These are phyloP conservation scores for Micromonas pusilla DNA, from an alignment of 139 green algal species.

Conservation along the genomic window DNA sequence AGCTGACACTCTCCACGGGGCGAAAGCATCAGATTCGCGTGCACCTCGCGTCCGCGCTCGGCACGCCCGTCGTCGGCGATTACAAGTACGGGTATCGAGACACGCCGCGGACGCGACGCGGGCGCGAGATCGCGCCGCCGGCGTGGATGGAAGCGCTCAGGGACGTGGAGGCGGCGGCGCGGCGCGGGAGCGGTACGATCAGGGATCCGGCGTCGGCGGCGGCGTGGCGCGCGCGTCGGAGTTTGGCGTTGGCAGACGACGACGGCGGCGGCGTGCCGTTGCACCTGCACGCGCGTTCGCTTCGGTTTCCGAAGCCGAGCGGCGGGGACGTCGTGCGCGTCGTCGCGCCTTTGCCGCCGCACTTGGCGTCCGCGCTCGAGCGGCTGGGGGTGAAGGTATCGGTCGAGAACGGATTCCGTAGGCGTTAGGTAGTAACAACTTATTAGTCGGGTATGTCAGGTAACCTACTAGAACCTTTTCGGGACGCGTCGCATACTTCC, in stretches of 20 bases:
- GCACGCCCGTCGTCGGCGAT: conserved; percentile 44
- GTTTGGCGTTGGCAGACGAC: neutral
- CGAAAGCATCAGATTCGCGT: conserved; percentile 50
- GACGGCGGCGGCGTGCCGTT: neutral
- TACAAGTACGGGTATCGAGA: conserved; percentile 28
- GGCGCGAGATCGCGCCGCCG: too few species aligned
- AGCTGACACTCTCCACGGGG: conserved; percentile 1
- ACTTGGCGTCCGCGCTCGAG: neutral
- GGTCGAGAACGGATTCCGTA: too few species aligned
- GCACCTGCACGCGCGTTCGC: neutral
- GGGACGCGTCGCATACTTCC: too few species aligned
- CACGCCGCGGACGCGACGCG: neutral
- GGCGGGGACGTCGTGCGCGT: neutral
- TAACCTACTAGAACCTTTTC: too few species aligned
- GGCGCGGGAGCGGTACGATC: too few species aligned
- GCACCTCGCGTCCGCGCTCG: conserved; percentile 40
- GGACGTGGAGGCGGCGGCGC: neutral
- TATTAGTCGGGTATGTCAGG: too few species aligned
- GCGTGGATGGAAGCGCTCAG: neutral
- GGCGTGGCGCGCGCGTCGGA: too few species aligned
- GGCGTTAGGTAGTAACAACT: too few species aligned
- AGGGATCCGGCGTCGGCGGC: too few species aligned
- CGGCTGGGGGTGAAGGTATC: neutral
- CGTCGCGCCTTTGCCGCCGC: neutral
- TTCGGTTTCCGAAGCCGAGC: neutral